These are phyloP conservation scores for Candida fluviatilis DNA, from an alignment of 805 yeast species.

Conservation along the genomic window DNA sequence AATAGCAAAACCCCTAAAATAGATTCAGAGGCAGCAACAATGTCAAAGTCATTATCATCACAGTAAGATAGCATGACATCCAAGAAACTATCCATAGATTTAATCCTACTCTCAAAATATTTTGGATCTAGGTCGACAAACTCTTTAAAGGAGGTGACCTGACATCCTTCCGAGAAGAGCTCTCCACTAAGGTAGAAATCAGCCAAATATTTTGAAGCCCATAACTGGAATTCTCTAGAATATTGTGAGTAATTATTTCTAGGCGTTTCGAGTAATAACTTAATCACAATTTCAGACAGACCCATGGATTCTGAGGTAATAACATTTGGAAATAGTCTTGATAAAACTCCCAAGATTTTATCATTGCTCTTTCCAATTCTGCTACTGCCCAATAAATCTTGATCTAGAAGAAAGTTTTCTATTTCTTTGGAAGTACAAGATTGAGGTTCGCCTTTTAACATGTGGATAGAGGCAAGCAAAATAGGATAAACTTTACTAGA, in stretches of 20 bases:
- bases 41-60: slow-evolving; percentile 13
- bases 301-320: slow-evolving; percentile 3
- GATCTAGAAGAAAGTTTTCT: slow-evolving; percentile 11
- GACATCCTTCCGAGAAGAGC: slow-evolving; percentile 5
- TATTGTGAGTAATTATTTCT: neutral
- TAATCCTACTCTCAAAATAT: neutral
- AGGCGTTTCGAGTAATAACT: slow-evolving; percentile 5
- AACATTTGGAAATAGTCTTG: slow-evolving; percentile 7
- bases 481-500: neutral
- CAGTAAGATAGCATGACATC: slow-evolving; percentile 16
- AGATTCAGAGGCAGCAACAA: slow-evolving; percentile 30
- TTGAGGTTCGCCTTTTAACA: neutral
- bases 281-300: slow-evolving; percentile 4
- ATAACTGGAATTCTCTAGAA: slow-evolving; percentile 14
- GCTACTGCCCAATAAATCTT: slow-evolving; percentile 6
- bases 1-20: slow-evolving; percentile 37
- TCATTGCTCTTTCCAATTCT: neutral
- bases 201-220: slow-evolving; percentile 22
- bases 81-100: slow-evolving; percentile 18
- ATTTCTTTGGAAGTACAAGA: slow-evolving; percentile 3
- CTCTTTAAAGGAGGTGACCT: neutral
- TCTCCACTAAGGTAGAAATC: slow-evolving; percentile 19
- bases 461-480: neutral
- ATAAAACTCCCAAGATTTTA: slow-evolving; percentile 3
- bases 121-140: neutral